phyloP scores from a whole-genome alignment of 2,329 filamentous ascomycete species.

The Colletotrichum caudatum region DNA sequence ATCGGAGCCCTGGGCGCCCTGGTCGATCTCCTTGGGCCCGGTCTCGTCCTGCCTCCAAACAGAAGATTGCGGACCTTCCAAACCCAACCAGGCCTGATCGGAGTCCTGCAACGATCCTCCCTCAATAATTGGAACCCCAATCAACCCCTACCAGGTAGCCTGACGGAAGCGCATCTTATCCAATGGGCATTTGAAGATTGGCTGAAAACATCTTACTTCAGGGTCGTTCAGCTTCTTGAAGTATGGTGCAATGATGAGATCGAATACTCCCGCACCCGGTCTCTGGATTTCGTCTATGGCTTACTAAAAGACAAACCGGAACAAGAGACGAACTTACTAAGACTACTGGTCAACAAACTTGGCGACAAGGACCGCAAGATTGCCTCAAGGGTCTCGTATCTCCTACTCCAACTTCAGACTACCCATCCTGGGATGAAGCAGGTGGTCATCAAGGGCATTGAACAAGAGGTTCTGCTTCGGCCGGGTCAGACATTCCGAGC shows the following conservation, averaged over 20 bases:
- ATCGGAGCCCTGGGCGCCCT: conserved; percentile 92
- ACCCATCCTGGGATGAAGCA: conserved; percentile 94
- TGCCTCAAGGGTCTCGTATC: conserved; percentile 90
- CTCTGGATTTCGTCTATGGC: conserved; percentile 91
- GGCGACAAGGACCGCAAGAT: conserved; percentile 97
- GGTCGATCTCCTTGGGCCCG: conserved; percentile 93
- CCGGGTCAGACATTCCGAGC: conserved; percentile 89
- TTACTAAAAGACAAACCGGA: conserved; percentile 95
- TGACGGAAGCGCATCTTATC: conserved; percentile 83
- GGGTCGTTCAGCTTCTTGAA: conserved; percentile 90
- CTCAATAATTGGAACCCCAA: conserved; percentile 72
- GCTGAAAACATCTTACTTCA: conserved; percentile 94
- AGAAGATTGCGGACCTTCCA: conserved; percentile 84
- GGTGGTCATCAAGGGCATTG: conserved; percentile 85
- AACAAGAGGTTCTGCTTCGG: conserved; percentile 88
- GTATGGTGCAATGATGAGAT: conserved; percentile 96
- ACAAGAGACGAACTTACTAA: conserved; percentile 93
- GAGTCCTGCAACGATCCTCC: conserved; percentile 73
- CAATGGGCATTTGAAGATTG: conserved; percentile 95
- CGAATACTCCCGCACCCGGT: conserved; percentile 88
- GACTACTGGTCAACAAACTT: conserved; percentile 94
- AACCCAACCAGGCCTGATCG: conserved; percentile 81
- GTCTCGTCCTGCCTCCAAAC: conserved; percentile 84
- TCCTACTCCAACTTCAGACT: conserved; percentile 90
- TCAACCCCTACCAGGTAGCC: conserved; percentile 77